Base-by-base conservation (phyloP, 164 flowering plant species). In the Kalanchoe fedtschenkoi region DNA sequence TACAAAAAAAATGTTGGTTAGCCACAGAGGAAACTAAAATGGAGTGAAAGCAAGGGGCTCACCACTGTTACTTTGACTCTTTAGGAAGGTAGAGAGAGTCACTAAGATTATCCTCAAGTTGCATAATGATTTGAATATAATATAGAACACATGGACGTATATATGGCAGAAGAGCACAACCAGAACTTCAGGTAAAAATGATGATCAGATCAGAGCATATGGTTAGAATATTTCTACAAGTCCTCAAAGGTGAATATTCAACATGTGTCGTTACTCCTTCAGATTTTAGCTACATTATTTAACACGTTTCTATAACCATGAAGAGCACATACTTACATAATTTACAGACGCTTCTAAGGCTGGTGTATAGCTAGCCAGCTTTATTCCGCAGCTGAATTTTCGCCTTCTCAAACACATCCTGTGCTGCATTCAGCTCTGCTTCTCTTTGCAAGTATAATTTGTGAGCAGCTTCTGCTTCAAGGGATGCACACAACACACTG, bases 381-480 rank as follows among this genome's bases (percentile, higher is more conserved):
- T 11, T 26, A 28, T 51, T 15, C 13, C 32, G 56, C n/a, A 51
- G 16, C 56, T 51, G 56, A 51, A 11, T 11, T 51, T 51, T 51
- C 3, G 56, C 56, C 30, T 51, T 51, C 32, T 51, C 17, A 6
- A 24, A 51, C 32, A 11, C 32, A 51, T 26, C 56, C 32, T 51
- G 16, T 61, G 32, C 17, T 38, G 46, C 32, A 60, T 33, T 60
- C 13, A 60, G 33, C 13, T 33, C 41, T 42, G 30, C 33, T 29
- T 61, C 32, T 38, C 8, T 24, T 39, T 61, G 34, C 51, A 61
- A 14, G 21, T 30, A 26, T 51, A 51, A 26, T 15, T 51, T 51
- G 5, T 51, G 56, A 51, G 56, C 56, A 22, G 56, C 32, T 51
- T 26, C 56, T 26, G 56, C 56, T 51, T 51, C 56, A 51, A n/a